A percentile compares a stretch with the other conserved stretches of the same genome.
phyloP scores from a whole-genome alignment of 1,284 basidiomycete genomes.

The Papiliotrema nemorosa region DNA sequence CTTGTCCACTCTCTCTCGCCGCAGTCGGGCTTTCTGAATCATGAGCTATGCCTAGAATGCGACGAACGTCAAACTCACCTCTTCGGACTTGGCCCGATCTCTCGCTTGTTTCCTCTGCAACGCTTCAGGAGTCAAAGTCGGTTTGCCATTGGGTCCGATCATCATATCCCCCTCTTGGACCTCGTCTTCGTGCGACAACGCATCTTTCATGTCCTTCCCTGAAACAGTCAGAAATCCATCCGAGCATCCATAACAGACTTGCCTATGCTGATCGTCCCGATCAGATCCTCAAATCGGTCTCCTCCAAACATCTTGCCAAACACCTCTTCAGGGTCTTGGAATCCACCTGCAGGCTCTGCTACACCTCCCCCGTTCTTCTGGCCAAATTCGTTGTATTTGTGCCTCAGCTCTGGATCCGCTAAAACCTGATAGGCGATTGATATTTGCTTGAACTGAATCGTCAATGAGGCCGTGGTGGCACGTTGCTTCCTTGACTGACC shows the following conservation, averaged over 20 bases:
- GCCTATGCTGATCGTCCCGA: constrained; percentile 53
- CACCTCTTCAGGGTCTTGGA: constrained; percentile 73
- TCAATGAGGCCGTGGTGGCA: background rate
- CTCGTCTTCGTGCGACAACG: constrained; percentile 83
- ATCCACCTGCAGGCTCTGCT: constrained; percentile 42
- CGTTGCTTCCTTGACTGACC: constrained; percentile 42
- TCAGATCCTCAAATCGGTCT: constrained; percentile 52
- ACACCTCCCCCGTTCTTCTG: constrained; percentile 49
- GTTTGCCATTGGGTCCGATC: constrained; percentile 46
- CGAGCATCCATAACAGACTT: constrained; percentile 10
- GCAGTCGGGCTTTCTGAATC: constrained; percentile 67
- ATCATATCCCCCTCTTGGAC: constrained; percentile 51
- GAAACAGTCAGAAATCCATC: constrained; percentile 53
- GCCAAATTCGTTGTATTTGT: constrained; percentile 86
- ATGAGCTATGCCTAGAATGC: too few relatives aligned
- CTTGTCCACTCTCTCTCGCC: constrained; percentile 74
- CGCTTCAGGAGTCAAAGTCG: constrained; percentile 73
- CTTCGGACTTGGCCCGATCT: constrained; percentile 71
- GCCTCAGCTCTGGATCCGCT: constrained; percentile 75
- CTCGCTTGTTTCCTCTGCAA: constrained; percentile 63
- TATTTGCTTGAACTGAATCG: constrained; percentile 68
- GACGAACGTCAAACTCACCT: constrained; percentile 41
- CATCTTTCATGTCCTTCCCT: constrained; percentile 96
- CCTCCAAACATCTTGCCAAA: constrained; percentile 85
- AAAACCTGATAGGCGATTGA: constrained; percentile 81